phyloP scores from a whole-genome alignment of 306 rosid genomes.

The Rubus parviflorus region DNA sequence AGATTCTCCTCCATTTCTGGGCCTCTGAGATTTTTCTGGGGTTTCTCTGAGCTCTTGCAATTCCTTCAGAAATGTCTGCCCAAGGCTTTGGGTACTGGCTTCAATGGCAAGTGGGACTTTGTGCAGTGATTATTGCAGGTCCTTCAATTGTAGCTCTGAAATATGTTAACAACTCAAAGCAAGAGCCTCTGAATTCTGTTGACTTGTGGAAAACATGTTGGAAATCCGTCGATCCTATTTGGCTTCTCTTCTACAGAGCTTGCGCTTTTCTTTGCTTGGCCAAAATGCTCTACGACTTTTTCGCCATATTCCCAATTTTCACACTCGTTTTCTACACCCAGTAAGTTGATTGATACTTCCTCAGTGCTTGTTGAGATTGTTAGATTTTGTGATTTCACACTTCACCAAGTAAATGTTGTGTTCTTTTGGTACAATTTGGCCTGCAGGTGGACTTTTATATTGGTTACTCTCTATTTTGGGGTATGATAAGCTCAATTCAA shows the following conservation, averaged over 20 bases:
- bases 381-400: not conserved
- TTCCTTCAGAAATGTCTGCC: constrained; percentile 8
- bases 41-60: not conserved
- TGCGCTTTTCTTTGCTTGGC: constrained; percentile 24
- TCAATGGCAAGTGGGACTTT: constrained; percentile 35
- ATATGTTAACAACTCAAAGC: not conserved
- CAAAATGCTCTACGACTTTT: constrained; percentile 24
- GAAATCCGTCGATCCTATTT: constrained; percentile 35
- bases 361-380: not conserved
- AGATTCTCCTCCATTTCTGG: not conserved
- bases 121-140: constrained; percentile 21
- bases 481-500: constrained; percentile 38
- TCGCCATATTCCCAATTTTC: constrained; percentile 11
- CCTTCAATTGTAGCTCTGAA: constrained; percentile 25
- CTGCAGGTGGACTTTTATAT: constrained; percentile 76
- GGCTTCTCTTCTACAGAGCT: constrained; percentile 35
- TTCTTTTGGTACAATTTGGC: not conserved
- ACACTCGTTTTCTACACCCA: constrained; percentile 33
- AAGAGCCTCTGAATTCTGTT: constrained; percentile 11
- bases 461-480: constrained; percentile 63
- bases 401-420: constrained; percentile 2
- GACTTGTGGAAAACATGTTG: constrained; percentile 32
- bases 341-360: constrained; percentile 17
- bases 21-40: not conserved
- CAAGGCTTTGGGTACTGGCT: constrained; percentile 26